Evolutionary conservation across 108 stramenopile species (phyloP).

Genomic region (Stephanodiscus triporus): DNA sequence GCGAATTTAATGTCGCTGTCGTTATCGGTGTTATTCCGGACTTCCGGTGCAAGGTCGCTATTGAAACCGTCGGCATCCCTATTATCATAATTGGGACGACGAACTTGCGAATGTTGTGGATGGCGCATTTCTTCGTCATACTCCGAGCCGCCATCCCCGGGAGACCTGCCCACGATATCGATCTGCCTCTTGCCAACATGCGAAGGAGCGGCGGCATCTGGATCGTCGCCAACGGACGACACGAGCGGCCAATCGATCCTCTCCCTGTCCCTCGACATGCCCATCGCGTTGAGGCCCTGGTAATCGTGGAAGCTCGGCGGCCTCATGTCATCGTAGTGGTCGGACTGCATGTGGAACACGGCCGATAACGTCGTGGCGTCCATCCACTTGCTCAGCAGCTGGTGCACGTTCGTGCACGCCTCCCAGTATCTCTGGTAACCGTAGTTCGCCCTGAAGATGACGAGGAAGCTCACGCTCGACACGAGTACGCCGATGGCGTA

Average conservation of each 20-base stretch:
- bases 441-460: constrained; percentile 73
- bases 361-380: constrained; percentile 61
- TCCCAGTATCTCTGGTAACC: constrained; percentile 80
- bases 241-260: constrained; percentile 10
- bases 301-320: constrained; percentile 71
- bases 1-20: neutral
- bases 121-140: too few relatives aligned
- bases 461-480: constrained; percentile 54
- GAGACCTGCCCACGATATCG: too few relatives aligned
- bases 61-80: too few relatives aligned
- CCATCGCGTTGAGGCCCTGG: constrained; percentile 58
- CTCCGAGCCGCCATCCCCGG: too few relatives aligned
- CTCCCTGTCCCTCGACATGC: constrained; percentile 70
- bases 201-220: neutral
- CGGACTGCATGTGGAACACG: constrained; percentile 69
- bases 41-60: too few relatives aligned
- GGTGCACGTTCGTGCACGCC: constrained; percentile 51
- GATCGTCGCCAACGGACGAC: neutral
- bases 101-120: too few relatives aligned
- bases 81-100: too few relatives aligned
- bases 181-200: neutral
- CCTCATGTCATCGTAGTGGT: constrained; percentile 55
- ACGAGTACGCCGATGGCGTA: constrained; percentile 77
- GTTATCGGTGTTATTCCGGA: neutral
- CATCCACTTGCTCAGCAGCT: constrained; percentile 77